These are phyloP conservation scores for Dichomitus squalens DNA, from an alignment of 1,284 basidiomycete genomes.

Conservation along the genomic window DNA sequence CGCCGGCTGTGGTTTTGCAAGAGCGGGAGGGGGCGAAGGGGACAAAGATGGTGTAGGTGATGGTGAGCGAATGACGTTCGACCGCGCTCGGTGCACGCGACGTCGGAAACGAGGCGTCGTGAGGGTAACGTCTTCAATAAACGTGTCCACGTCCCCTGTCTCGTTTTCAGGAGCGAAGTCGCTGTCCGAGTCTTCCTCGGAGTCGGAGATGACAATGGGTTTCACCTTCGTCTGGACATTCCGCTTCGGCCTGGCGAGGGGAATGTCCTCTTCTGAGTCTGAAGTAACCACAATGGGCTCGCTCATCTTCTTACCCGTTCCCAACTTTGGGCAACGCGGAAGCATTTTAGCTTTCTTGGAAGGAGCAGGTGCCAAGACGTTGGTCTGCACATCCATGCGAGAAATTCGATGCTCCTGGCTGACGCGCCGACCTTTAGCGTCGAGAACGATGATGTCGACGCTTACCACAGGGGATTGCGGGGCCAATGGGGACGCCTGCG, in stretches of 20 bases:
- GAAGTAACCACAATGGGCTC: conserved; percentile 14
- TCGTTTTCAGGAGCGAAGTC: conserved; percentile 16
- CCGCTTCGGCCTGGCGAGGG: conserved; percentile 20
- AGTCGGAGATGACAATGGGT: conserved; percentile 38
- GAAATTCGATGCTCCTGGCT: conserved; percentile 50
- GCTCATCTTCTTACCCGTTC: background rate
- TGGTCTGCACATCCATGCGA: conserved; percentile 33
- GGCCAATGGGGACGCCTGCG: conserved; percentile 35
- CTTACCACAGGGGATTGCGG: conserved; percentile 51
- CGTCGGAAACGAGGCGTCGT: conserved; percentile 10
- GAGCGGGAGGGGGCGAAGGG: conserved; percentile 1
- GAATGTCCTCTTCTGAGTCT: conserved; percentile 30
- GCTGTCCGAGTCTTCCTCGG: conserved; percentile 45
- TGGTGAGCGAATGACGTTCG: conserved; percentile 12
- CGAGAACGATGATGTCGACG: conserved; percentile 68
- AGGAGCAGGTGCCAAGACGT: conserved; percentile 18
- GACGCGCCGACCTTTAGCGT: conserved; percentile 56
- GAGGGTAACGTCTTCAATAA: conserved; percentile 27
- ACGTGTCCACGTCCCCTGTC: conserved; percentile 3
- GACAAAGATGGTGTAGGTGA: conserved; percentile 16
- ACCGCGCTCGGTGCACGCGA: conserved; percentile 3
- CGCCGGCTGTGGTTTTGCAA: background rate
- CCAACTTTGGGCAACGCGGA: background rate
- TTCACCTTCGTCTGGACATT: conserved; percentile 22
- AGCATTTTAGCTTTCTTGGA: background rate